These are phyloP conservation scores for Lasiosphaeris hirsuta DNA, from an alignment of 495 filamentous ascomycete species.

Conservation along the genomic window DNA sequence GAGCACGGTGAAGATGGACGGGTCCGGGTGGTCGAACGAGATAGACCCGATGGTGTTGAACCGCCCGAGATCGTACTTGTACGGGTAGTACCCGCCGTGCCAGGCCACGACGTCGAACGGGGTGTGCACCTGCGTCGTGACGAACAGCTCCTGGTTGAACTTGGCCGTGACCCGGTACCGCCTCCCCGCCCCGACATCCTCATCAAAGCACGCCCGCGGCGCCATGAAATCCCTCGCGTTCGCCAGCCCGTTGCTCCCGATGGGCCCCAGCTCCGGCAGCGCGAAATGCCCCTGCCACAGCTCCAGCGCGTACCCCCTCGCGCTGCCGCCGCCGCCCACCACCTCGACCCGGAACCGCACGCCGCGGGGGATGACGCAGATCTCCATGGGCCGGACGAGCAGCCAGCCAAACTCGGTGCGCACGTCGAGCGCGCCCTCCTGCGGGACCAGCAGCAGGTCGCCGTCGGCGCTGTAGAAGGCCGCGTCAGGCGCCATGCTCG, in stretches of 20 bases:
- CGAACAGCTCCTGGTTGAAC: conserved; percentile 76
- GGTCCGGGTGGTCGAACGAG: conserved; percentile 77
- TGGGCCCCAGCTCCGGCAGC: conserved; percentile 85
- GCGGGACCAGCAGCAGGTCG: conserved; percentile 80
- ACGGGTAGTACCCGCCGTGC: conserved; percentile 78
- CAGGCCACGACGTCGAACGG: conserved; percentile 84
- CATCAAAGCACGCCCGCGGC: conserved; percentile 72
- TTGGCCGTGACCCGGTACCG: conserved; percentile 68
- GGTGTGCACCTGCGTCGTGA: conserved; percentile 65
- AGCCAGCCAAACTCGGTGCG: conserved; percentile 80
- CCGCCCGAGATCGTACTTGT: conserved; percentile 81
- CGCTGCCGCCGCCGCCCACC: conserved; percentile 46
- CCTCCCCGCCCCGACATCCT: conserved; percentile 38
- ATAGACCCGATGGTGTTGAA: conserved; percentile 76
- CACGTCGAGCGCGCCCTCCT: conserved; percentile 81
- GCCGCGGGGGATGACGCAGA: conserved; percentile 82
- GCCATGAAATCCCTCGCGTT: conserved; percentile 88
- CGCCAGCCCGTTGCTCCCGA: conserved; percentile 82
- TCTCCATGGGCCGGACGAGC: conserved; percentile 84
- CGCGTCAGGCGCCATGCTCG: no score
- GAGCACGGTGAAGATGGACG: conserved; percentile 78
- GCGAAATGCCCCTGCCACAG: conserved; percentile 81
- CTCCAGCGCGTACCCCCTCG: conserved; percentile 82
- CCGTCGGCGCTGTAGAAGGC: conserved; percentile 92
- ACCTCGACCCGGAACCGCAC: conserved; percentile 74